These are phyloP conservation scores for Penicillium desertorum DNA, from an alignment of 495 filamentous ascomycete genomes.

Conservation along the genomic window DNA sequence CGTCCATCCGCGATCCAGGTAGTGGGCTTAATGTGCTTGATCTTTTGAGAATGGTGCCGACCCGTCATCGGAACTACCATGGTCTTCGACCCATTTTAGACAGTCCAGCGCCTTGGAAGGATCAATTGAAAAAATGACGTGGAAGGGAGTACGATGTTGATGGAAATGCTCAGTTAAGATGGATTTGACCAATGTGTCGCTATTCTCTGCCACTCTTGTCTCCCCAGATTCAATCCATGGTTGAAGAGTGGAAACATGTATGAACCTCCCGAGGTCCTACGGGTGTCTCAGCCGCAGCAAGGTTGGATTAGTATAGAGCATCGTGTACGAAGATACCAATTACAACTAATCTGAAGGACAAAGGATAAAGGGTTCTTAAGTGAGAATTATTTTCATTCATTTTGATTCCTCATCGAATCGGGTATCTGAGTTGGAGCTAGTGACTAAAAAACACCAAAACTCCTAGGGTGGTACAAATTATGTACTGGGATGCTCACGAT, in stretches of 20 bases:
- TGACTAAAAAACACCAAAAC: slow-evolving; percentile 1
- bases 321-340: neutral
- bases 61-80: neutral
- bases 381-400: slow-evolving; percentile 5
- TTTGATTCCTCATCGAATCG: slow-evolving; percentile 14
- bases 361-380: too few relatives aligned
- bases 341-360: neutral
- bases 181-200: neutral
- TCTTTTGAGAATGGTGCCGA: slow-evolving; percentile 9
- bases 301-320: neutral
- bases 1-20: slow-evolving; percentile 19
- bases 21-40: slow-evolving; percentile 14
- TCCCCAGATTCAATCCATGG: neutral
- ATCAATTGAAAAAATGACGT: neutral
- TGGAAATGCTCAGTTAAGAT: neutral
- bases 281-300: neutral
- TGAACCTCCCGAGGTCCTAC: too few relatives aligned
- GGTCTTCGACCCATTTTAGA: slow-evolving; percentile 2
- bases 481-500: slow-evolving; percentile 9
- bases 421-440: slow-evolving; percentile 12
- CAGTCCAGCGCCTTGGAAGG: slow-evolving; percentile 6
- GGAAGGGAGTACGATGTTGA: neutral
- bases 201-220: neutral
- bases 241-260: neutral
- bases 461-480: neutral